Percentiles rank a stretch among this genome's conserved stretches.
phyloP scores from a whole-genome alignment of 495 filamentous ascomycete species.

The Neurospora sp. region DNA sequence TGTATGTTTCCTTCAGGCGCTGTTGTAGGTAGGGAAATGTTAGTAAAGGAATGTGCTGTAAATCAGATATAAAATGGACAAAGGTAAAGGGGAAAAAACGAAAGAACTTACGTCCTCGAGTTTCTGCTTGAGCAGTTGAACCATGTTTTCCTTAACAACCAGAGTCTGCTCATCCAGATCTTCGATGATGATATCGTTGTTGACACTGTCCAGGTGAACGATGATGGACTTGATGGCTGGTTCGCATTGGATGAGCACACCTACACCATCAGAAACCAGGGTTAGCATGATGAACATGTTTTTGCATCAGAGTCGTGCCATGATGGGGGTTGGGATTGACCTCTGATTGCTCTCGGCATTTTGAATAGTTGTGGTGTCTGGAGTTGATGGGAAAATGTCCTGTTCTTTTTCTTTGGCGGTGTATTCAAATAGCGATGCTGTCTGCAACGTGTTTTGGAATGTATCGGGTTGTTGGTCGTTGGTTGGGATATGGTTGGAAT shows the following conservation, averaged over 20 bases:
- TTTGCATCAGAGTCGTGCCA: background rate
- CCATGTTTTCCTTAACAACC: constrained; percentile 63
- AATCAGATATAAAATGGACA: background rate
- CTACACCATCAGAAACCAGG: constrained; percentile 19
- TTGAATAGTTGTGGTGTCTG: background rate
- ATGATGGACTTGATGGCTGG: constrained; percentile 50
- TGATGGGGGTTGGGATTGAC: background rate
- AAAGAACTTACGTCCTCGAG: constrained; percentile 43
- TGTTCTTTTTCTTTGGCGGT: background rate
- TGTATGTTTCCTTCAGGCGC: constrained; percentile 35
- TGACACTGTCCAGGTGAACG: constrained; percentile 47
- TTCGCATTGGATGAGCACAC: constrained; percentile 69
- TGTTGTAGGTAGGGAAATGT: constrained; percentile 8
- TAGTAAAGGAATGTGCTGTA: background rate
- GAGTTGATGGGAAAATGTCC: background rate
- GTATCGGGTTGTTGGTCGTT: background rate
- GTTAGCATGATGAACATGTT: background rate
- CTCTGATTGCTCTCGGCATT: background rate
- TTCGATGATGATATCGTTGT: constrained; percentile 50
- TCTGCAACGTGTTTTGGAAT: background rate
- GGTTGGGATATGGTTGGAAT: background rate
- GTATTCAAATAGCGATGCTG: background rate
- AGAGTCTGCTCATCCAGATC: constrained; percentile 65
- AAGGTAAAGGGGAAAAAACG: background rate
- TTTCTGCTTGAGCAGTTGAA: constrained; percentile 46